Percentiles rank a stretch among this genome's conserved stretches.
Evolutionary conservation across 768 basidiomycete genomes (phyloP).

Genomic region (Multifurca ochricompacta): DNA sequence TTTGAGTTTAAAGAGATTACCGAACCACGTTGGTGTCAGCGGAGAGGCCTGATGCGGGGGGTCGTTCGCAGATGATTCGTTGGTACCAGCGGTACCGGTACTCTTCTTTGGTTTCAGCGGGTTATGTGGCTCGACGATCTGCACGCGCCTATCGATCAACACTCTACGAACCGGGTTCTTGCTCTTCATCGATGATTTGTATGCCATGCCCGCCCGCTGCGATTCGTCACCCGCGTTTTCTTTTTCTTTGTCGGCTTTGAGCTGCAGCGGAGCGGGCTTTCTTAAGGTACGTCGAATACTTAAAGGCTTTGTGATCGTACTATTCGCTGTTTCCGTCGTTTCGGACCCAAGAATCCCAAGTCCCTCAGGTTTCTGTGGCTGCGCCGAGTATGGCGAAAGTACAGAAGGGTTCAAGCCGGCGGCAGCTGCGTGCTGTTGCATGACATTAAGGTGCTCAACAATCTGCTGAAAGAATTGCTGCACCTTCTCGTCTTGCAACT

Average conservation of each 20-base stretch:
- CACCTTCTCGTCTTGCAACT: constrained; percentile 65
- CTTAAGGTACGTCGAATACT: constrained; percentile 29
- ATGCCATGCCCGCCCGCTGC: constrained; percentile 2
- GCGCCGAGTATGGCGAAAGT: background rate
- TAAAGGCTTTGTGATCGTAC: constrained; percentile 35
- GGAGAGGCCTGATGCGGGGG: constrained; percentile 41
- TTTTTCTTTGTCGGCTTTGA: constrained; percentile 55
- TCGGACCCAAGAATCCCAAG: constrained; percentile 7
- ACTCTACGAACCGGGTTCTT: constrained; percentile 22
- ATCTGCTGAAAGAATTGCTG: constrained; percentile 84
- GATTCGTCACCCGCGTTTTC: constrained; percentile 39
- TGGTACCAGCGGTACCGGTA: constrained; percentile 21
- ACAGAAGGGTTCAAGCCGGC: background rate
- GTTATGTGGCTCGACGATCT: constrained; percentile 45
- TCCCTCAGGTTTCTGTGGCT: constrained; percentile 1
- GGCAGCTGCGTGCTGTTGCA: constrained; percentile 46
- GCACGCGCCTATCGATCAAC: constrained; percentile 33
- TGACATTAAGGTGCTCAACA: constrained; percentile 66
- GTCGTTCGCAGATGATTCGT: constrained; percentile 2
- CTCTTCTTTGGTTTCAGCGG: constrained; percentile 30
- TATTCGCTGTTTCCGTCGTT: constrained; percentile 10
- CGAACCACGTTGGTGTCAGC: constrained; percentile 65
- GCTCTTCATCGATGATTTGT: constrained; percentile 39
- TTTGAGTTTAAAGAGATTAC: constrained; percentile 82
- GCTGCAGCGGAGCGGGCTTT: constrained; percentile 18